These are phyloP conservation scores for Fusarium citri DNA, from an alignment of 2,329 filamentous ascomycete species.

Conservation along the genomic window DNA sequence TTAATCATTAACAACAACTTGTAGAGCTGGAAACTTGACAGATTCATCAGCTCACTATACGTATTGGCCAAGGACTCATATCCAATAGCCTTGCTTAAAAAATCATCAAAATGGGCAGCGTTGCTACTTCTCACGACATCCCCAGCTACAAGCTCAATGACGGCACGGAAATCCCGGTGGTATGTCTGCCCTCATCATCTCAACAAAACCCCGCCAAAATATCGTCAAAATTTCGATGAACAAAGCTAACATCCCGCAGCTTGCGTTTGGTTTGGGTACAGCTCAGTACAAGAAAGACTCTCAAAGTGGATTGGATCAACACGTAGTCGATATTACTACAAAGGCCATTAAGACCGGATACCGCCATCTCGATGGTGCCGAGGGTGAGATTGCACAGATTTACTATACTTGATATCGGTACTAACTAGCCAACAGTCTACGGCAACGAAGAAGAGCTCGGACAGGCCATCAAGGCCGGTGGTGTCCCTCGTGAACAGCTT, in stretches of 20 bases:
- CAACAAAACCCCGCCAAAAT: neutral
- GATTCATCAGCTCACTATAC: too few species aligned
- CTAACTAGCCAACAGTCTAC: constrained; percentile 59
- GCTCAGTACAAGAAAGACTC: constrained; percentile 68
- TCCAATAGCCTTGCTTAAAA: neutral
- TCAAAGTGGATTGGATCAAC: constrained; percentile 65
- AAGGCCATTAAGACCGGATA: constrained; percentile 77
- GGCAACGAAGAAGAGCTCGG: constrained; percentile 78
- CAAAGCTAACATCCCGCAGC: constrained; percentile 53
- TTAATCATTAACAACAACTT: neutral
- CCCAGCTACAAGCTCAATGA: constrained; percentile 78
- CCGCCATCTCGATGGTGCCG: constrained; percentile 79
- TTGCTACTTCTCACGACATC: constrained; percentile 49
- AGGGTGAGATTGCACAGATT: constrained; percentile 60
- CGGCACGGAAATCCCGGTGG: constrained; percentile 77
- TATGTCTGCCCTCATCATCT: constrained; percentile 49
- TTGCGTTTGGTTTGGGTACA: constrained; percentile 79
- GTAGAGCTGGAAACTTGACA: neutral
- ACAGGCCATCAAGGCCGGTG: constrained; percentile 74
- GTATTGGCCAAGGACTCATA: neutral
- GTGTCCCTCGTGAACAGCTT: constrained; percentile 73
- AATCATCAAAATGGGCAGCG: constrained; percentile 25
- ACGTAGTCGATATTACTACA: constrained; percentile 62
- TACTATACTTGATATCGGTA: too few species aligned
- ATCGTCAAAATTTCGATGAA: neutral